These are phyloP conservation scores for Vanrija sp. DNA, from an alignment of 1,284 basidiomycete genomes.

Conservation along the genomic window DNA sequence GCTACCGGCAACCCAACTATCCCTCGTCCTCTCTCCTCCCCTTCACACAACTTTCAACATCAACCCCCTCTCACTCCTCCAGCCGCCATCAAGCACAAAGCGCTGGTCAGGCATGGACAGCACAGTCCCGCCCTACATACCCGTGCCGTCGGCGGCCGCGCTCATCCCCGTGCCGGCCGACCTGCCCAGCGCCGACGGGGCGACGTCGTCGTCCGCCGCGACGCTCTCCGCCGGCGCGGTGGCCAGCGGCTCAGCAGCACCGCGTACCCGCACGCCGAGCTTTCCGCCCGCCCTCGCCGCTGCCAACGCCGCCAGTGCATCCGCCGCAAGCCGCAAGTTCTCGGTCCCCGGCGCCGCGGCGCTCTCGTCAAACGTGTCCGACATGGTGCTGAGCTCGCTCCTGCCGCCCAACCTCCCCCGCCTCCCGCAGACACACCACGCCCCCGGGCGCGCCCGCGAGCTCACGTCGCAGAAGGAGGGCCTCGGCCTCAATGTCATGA, in stretches of 20 bases:
- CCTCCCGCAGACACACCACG: slow-evolving; percentile 14
- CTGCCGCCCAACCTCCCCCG: slow-evolving; percentile 43
- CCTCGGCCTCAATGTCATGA: slow-evolving; percentile 41
- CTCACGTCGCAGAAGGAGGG: slow-evolving; percentile 42
- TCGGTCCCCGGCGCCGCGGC: slow-evolving; percentile 18
- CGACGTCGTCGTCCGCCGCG: neutral
- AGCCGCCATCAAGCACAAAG: no score
- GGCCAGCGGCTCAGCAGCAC: neutral
- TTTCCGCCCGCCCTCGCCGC: slow-evolving; percentile 8
- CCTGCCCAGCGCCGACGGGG: neutral
- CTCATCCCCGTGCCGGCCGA: slow-evolving; percentile 7
- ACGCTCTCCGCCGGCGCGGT: neutral
- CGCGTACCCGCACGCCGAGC: slow-evolving; percentile 1
- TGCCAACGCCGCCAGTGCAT: slow-evolving; percentile 3
- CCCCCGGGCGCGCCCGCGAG: slow-evolving; percentile 17
- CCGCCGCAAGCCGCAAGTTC: slow-evolving; percentile 17
- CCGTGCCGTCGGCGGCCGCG: slow-evolving; percentile 13
- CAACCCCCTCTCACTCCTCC: no score
- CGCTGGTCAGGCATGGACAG: no score
- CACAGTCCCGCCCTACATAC: slow-evolving; percentile 16
- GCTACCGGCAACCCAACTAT: no score
- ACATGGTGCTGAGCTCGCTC: slow-evolving; percentile 37
- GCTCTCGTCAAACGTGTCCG: slow-evolving; percentile 40
- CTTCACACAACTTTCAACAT: no score
- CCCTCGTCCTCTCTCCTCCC: no score